Evolutionary conservation across 495 filamentous ascomycete genomes (phyloP).

Genomic region (Xylaria intraflava): DNA sequence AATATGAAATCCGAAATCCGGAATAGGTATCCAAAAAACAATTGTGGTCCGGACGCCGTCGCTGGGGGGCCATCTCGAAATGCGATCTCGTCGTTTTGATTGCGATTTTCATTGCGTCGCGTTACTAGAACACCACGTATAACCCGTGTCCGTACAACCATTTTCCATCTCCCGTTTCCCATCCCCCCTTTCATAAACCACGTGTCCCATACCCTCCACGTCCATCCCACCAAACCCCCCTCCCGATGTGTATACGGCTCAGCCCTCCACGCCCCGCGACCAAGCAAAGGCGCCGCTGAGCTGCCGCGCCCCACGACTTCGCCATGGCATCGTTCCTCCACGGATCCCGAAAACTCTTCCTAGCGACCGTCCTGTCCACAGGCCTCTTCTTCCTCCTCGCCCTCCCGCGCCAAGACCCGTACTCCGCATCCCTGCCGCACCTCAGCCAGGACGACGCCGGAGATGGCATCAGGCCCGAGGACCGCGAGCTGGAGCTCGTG

Average conservation of each 20-base stretch:
- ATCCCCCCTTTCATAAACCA: neutral
- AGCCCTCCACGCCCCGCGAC: neutral
- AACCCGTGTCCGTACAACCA: too few species aligned
- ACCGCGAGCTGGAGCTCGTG: conserved; percentile 27
- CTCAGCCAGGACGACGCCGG: neutral
- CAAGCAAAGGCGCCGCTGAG: neutral
- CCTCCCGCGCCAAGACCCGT: neutral
- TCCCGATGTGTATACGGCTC: neutral
- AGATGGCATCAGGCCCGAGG: neutral
- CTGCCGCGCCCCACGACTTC: neutral
- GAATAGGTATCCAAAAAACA: too few species aligned
- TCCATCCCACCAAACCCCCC: neutral
- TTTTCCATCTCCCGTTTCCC: too few species aligned
- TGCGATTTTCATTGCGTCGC: too few species aligned
- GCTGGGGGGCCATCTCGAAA: too few species aligned
- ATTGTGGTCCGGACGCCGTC: too few species aligned
- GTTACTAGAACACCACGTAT: too few species aligned
- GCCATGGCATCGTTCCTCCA: neutral
- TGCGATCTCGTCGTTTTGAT: too few species aligned
- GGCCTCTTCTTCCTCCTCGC: neutral
- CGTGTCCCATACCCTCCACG: too few species aligned
- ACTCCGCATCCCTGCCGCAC: neutral
- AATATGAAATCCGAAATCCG: too few species aligned
- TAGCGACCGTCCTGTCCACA: neutral
- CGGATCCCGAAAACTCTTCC: neutral